Percentiles rank a stretch among this genome's conserved stretches.
phyloP scores from a whole-genome alignment of 1,284 basidiomycete species.

The Lignosus rhinocerotis region DNA sequence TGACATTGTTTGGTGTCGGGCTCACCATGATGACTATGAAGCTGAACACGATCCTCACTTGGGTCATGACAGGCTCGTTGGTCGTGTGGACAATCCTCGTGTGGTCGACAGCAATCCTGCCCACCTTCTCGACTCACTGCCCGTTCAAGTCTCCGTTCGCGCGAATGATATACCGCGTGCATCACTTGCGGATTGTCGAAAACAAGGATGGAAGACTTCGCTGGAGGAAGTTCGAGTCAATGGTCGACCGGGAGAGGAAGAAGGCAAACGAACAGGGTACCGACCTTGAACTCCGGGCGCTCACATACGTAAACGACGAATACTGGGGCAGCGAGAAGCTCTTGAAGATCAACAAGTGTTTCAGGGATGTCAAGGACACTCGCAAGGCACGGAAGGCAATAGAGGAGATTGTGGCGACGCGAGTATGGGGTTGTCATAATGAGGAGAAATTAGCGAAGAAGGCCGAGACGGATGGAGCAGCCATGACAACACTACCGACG shows the following conservation, averaged over 20 bases:
- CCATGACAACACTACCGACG: neutral
- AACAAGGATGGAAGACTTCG: no score
- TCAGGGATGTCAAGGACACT: neutral
- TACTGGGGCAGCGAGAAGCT: conserved; percentile 5
- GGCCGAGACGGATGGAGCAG: neutral
- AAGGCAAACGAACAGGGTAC: neutral
- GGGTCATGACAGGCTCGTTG: neutral
- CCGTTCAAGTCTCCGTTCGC: conserved; percentile 6
- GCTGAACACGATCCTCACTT: neutral
- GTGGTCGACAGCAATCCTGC: neutral
- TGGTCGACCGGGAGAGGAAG: neutral
- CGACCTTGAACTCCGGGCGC: neutral
- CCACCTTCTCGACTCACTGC: neutral
- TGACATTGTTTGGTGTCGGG: neutral
- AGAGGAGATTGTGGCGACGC: neutral
- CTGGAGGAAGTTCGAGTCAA: neutral
- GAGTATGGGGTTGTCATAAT: neutral
- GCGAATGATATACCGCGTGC: neutral
- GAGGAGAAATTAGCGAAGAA: neutral
- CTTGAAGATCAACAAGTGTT: neutral
- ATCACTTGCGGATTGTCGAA: neutral
- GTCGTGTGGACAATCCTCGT: neutral
- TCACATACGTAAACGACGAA: conserved; percentile 2
- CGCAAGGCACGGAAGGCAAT: neutral
- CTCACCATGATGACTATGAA: neutral